Base-by-base conservation (phyloP, 805 yeast species). In the Metschnikowia borealis region DNA sequence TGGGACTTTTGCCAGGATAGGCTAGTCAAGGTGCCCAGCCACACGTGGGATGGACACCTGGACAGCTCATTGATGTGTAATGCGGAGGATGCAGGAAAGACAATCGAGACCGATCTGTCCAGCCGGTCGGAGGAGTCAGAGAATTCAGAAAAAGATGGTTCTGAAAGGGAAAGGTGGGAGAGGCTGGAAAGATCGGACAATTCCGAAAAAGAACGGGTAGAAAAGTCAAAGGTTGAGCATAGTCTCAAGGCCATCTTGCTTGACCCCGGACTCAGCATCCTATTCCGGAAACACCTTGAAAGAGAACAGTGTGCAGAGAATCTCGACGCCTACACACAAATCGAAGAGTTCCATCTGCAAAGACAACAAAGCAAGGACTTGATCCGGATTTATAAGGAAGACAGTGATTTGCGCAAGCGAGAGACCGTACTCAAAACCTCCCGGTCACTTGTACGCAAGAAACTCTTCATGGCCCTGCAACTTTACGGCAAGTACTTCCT, bases 261-360 rank as follows among this genome's bases (percentile, higher is more conserved):
- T 8, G 96, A 89, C 62, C 95, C 96, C 0, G 96, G 94, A 0
- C 69, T 84, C 70, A 73, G 85, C 48, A 81, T 80, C 48, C 65
- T 88, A 8, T 87, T 89, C 65, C 74, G 82, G 53, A 69, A 71
- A n/a, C 89, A 87, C 62, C 63, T 89, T 46, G 81, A 78, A 45
- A 76, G 73, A 31, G 85, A 82, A 46, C 74, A 77, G 49, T 89
- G 96, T 61, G 78, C 78, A 2, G 97, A 89, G 61, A 89, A 88
- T 58, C 63, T 87, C n/a, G 84, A 84, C 54, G 89, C 85, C 3
- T 87, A 81, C 62, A 65, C 77, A 47, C 87, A 82, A 51, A 75
- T 87, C 44, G 71, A 71, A 43, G 76, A 76, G 44, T 79, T 84
- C 52, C 71, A 73, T 11, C 77, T 74, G 54, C 77, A 75, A 54